Base-by-base conservation (phyloP, 768 basidiomycete species). In the Phallus indusiatus region DNA sequence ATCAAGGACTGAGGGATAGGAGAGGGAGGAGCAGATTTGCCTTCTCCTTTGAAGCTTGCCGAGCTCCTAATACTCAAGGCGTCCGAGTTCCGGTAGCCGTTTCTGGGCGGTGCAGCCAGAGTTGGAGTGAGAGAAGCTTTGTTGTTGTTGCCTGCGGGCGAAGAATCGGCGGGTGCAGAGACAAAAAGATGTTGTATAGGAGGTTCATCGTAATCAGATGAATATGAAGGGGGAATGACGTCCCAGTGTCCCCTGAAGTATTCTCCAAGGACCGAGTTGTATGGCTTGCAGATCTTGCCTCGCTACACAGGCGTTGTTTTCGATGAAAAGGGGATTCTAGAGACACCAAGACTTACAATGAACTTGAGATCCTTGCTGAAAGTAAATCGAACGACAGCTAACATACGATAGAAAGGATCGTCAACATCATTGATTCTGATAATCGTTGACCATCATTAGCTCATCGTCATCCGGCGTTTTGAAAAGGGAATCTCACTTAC, bases 341-440 rank as follows among this genome's bases (percentile, higher is more conserved):
- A n/a, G 17, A 42, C 5, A 37, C 33, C 12, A 52, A 54, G 17
- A 79, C 86, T 66, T 64, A 90, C 90, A 53, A 95, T 75, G 67
- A 90, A 93, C 74, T 94, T 95, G 70, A 96, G 85, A 66, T 97
- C 93, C 69, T 96, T 96, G 53, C 90, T 88, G 70, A 95, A 91
- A 6, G 84, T 75, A 68, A 92, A 97, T 46, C 94, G 80, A 47
- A 97, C 69, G 5, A 90, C 88, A 46, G 93, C 87, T n/a, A 98
- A 74, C 87, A 98, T 94, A 47, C 95, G 83, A 64, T 94, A 88
- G 63, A 99, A 85, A n/a, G 92, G 85, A 69, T 95, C 92, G 35
- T 85, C 79, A 18, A 87, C 89, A 67, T 95, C 92, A 65, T 95
- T 96, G 67, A 97, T 90, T 42, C 94, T 96, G 70, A 9, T 46